Base-by-base conservation (phyloP, 1,284 basidiomycete species). In the Omphalotus olearius region DNA sequence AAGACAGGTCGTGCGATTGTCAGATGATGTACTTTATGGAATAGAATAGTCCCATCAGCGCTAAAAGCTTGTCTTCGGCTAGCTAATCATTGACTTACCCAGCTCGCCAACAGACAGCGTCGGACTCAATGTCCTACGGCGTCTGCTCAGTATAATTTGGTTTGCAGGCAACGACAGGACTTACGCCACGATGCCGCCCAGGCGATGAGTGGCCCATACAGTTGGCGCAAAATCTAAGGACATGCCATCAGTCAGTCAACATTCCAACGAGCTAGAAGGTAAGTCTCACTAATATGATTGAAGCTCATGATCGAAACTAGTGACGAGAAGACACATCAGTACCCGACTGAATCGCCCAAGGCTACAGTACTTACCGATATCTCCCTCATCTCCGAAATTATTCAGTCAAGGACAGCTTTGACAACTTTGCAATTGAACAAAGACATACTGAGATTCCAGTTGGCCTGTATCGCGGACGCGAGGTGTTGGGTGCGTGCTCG, bases 171-270 rank as follows among this genome's bases (percentile, higher is more conserved):
- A 38, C 14, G 45, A 37, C 39, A 30, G n/a, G 4, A 51, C 59
- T 50, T 53, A 60, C 60, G 59, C 54, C 33, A 59, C 60, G 44
- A 61, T 55, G 36, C 51, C 59, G 17, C 59, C 60, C 16, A 61
- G 37, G n/a, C 60, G 57, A 52, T 62, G 61, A 3, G 56, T 50
- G 4, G 58, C 61, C 61, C 61, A 62, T 3, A 58, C 56, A 23
- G 57, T 60, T 16, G 57, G 53, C 41, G 55, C 55, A 36, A 57
- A 62, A 49, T 58, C 61, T 62, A 41, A 23, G 1, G 26, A 18
- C 3, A 33, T 33, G 30, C 30, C 30, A 17, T 17, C 38, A 41
- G 18, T 17, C 38, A 41, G 18, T 23, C 25, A 37, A 50, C 41
- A 37, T 37, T 35, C 38, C 42, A 49, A 46, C 35, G 39, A 33